Evolutionary conservation across 2,329 filamentous ascomycete genomes (phyloP).

Genomic region (Claviceps spartinae): DNA sequence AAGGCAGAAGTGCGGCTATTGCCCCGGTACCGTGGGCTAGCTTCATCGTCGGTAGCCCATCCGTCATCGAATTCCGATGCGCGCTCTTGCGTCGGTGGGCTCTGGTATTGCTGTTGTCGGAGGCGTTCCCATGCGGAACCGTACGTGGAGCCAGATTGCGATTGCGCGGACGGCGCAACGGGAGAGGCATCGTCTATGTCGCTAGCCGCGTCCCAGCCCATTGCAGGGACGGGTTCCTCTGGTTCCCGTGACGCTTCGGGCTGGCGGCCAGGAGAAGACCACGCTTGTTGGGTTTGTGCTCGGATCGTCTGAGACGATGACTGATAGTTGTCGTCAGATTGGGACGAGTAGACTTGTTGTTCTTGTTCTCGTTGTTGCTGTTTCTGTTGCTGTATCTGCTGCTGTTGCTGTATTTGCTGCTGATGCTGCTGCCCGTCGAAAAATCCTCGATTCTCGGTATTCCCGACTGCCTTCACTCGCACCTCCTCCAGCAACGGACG

Average conservation of each 20-base stretch:
- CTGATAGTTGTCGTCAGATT: constrained; percentile 4
- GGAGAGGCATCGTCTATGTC: constrained; percentile 31
- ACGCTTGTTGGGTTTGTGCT: constrained; percentile 7
- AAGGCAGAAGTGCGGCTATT: constrained; percentile 20
- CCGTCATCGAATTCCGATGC: constrained; percentile 6
- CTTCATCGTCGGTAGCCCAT: constrained; percentile 15
- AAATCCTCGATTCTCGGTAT: too few species aligned
- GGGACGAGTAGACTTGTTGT: constrained; percentile 3
- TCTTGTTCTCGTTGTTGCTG: constrained; percentile 4
- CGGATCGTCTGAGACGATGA: not conserved
- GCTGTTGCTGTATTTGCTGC: constrained; percentile 1
- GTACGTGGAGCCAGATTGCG: constrained; percentile 9
- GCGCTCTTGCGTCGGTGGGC: constrained; percentile 12
- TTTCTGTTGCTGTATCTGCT: constrained; percentile 1
- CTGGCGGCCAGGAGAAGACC: constrained; percentile 6
- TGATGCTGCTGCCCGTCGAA: not conserved
- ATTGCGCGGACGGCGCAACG: constrained; percentile 19
- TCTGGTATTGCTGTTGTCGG: constrained; percentile 24
- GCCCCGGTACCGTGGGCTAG: constrained; percentile 7
- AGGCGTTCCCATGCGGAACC: constrained; percentile 33
- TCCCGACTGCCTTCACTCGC: constrained; percentile 8
- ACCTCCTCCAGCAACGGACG: constrained; percentile 11
- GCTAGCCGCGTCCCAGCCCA: constrained; percentile 14
- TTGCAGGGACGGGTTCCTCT: not conserved
- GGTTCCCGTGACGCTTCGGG: constrained; percentile 6